Evolutionary conservation across 768 basidiomycete species (phyloP).

Genomic region (Trametes cinnabarina): DNA sequence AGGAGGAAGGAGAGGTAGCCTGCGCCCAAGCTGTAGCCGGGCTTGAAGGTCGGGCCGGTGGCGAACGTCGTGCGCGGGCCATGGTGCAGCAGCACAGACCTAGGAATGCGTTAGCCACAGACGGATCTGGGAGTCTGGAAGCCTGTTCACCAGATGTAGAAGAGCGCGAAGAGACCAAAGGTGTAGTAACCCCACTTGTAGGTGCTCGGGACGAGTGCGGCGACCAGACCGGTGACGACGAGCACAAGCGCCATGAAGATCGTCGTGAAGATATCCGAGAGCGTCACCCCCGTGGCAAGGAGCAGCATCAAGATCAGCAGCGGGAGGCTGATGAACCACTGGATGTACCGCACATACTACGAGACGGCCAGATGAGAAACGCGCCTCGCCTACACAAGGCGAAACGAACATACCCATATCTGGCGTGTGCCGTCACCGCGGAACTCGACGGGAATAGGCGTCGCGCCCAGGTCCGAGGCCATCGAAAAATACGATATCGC

Average conservation of each 20-base stretch:
- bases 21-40: conserved; percentile 35
- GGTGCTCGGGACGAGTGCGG: conserved; percentile 43
- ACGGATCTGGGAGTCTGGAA: neutral
- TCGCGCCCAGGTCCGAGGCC: conserved; percentile 47
- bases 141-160: conserved; percentile 35
- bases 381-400: too few species aligned
- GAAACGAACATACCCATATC: conserved; percentile 40
- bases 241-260: conserved; percentile 46
- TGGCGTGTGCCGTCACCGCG: conserved; percentile 48
- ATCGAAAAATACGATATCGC: conserved; percentile 50
- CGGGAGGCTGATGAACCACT: conserved; percentile 53
- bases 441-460: conserved; percentile 47
- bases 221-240: conserved; percentile 46
- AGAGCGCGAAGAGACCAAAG: conserved; percentile 44
- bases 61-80: conserved; percentile 29
- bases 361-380: conserved; percentile 44
- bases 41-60: conserved; percentile 22
- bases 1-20: conserved; percentile 51
- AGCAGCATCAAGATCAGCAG: conserved; percentile 46
- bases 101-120: conserved; percentile 3
- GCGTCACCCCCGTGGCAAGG: conserved; percentile 45
- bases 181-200: conserved; percentile 55
- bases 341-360: conserved; percentile 50
- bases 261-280: conserved; percentile 44
- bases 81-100: conserved; percentile 33